Conservation (phyloP, 2,329 filamentous ascomycete species). For the Penicillium sp. region DNA sequence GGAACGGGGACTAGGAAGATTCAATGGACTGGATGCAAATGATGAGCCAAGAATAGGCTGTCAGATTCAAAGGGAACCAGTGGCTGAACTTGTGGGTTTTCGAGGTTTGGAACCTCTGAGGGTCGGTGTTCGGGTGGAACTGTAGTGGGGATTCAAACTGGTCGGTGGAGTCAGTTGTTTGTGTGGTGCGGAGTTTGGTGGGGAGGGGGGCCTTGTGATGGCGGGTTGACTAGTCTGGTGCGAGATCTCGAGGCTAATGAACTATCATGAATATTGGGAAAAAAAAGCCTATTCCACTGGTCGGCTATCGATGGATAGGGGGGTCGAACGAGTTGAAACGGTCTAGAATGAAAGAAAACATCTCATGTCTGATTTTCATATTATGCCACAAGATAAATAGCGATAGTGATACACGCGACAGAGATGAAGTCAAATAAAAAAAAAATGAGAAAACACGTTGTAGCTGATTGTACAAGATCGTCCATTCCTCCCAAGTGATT, state of each 20-base stretch:
- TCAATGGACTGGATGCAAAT: neutral
- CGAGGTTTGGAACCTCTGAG: neutral
- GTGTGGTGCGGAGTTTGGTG: neutral
- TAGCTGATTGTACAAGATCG: slow-evolving; percentile 31
- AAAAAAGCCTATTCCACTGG: neutral
- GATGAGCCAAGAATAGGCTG: slow-evolving; percentile 4
- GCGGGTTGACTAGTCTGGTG: neutral
- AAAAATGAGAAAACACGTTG: slow-evolving; percentile 28
- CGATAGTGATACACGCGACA: slow-evolving; percentile 27
- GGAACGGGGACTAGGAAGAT: slow-evolving; percentile 12
- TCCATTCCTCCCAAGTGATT: slow-evolving; percentile 24
- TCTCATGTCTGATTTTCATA: slow-evolving; percentile 22
- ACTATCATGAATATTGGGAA: neutral
- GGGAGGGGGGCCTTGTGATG: neutral
- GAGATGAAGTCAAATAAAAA: slow-evolving; percentile 2
- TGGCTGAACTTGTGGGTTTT: neutral
- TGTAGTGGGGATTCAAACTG: neutral
- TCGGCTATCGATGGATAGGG: too few relatives aligned
- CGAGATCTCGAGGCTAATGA: neutral
- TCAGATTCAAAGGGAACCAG: neutral
- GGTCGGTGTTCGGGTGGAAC: neutral
- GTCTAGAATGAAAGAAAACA: neutral
- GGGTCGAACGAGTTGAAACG: too few relatives aligned
- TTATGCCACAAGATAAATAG: slow-evolving; percentile 24
- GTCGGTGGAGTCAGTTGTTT: neutral